Base-by-base conservation (phyloP, 495 filamentous ascomycete species). In the Chlorociboria aeruginascens region DNA sequence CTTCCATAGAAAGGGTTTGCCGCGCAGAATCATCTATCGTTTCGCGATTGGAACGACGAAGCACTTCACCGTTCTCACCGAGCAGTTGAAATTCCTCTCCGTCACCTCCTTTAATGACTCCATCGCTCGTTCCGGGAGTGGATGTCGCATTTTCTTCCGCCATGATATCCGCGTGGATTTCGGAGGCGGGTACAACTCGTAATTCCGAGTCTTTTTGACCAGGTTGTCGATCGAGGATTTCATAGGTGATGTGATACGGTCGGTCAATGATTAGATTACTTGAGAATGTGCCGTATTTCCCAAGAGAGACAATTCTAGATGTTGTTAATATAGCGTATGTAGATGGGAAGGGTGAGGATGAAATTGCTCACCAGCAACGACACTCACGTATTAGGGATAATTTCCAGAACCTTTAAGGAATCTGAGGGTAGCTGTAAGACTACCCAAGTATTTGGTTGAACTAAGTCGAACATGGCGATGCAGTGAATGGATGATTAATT, bases 181-280 rank as follows among this genome's bases (percentile, higher is more conserved):
- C 92, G 16, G 76, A 68, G 7, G 87, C 70, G 3, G 89, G 77
- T 3, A 97, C 87, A 10, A 95, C 67, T 6, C 88, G 83, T 36
- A 98, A 68, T 12, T 76, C 70, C 12, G 73, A 69, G 34, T 71
- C 72, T 40, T 54, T 60, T 49, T 77, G 70, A 40, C 72, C 74
- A 17, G 77, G 69, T 0, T 63, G 60, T 49, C 74, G 73, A 54
- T 95, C 87, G 41, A 82, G 73, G 8, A 98, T 68, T 60, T 98
- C 92, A 60, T 82, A 98, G 7, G 88, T 95, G 40, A 92, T 69
- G 66, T 95, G 75, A 64, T 86, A 95, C 0, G 92, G 92, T 12
- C 92, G 80, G 9, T 85, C 84, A 33, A 98, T 72, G 32, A 98
- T 76, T 13, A 85, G 74, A 57, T 96, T 95, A 6, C 85, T 74